These are phyloP conservation scores for Colletotrichum sp. DNA, from an alignment of 2,329 filamentous ascomycete species.

Conservation along the genomic window DNA sequence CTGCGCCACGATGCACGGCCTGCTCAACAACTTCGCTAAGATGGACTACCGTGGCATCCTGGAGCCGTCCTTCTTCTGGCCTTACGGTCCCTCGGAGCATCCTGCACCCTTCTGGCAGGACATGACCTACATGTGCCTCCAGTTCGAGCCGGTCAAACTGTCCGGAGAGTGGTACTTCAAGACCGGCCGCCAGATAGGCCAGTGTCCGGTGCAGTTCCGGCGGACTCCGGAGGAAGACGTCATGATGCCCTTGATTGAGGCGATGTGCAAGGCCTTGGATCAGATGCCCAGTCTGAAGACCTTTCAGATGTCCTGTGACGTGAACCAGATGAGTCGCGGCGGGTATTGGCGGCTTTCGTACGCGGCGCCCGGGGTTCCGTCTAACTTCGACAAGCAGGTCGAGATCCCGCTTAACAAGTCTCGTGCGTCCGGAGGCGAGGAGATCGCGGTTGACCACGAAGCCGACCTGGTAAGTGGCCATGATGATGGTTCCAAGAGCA, in stretches of 20 bases:
- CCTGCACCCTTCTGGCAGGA: not conserved
- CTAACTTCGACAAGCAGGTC: not conserved
- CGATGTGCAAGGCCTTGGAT: not conserved
- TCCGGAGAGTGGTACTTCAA: not conserved
- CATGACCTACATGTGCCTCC: not conserved
- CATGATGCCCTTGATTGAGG: not conserved
- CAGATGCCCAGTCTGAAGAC: not conserved
- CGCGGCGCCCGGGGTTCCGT: not conserved
- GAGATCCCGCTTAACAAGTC: not conserved
- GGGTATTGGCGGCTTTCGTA: not conserved
- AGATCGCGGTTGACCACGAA: rapidly evolving
- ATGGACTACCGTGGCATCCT: not conserved
- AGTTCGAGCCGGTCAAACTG: not conserved
- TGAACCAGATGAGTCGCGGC: not conserved
- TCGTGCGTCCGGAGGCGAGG: rapidly evolving
- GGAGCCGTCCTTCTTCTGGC: not conserved
- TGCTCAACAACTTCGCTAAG: not conserved
- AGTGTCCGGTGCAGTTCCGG: not conserved
- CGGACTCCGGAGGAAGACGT: not conserved
- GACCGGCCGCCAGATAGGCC: not conserved
- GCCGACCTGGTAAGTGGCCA: not conserved
- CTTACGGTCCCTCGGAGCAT: not conserved
- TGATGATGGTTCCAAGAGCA: not conserved
- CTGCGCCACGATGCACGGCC: not conserved
- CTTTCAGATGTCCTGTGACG: not conserved